phyloP scores from a whole-genome alignment of 2,329 filamentous ascomycete genomes.

The Leptographium lundbergii region DNA sequence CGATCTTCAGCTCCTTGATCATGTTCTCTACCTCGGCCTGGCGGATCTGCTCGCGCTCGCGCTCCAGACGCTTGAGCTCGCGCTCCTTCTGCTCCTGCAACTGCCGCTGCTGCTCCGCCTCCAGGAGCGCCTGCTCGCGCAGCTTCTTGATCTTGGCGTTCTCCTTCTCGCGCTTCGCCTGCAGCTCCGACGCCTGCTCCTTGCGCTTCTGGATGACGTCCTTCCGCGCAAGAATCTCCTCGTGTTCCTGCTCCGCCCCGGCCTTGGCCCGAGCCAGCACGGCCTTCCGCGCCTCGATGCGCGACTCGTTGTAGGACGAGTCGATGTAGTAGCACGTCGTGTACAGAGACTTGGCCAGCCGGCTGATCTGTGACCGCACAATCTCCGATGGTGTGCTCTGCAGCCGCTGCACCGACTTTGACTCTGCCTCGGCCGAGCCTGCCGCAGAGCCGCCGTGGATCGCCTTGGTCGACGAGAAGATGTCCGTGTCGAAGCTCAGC shows the following conservation, averaged over 20 bases:
- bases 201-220: conserved; percentile 94
- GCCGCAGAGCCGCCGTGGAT: conserved; percentile 71
- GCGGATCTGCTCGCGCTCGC: conserved; percentile 79
- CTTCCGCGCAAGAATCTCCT: conserved; percentile 72
- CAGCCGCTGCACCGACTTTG: conserved; percentile 77
- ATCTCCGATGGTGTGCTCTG: conserved; percentile 98
- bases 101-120: conserved; percentile 79
- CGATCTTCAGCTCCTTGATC: conserved; percentile 81
- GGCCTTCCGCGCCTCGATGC: conserved; percentile 63
- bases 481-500: conserved; percentile 93
- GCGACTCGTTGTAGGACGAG: conserved; percentile 71
- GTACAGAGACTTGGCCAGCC: conserved; percentile 81
- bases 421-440: conserved; percentile 78
- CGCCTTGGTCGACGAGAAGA: conserved; percentile 94
- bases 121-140: conserved; percentile 75
- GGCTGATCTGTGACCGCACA: conserved; percentile 84
- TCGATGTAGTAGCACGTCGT: conserved; percentile 95
- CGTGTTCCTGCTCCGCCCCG: conserved; percentile 85
- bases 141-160: conserved; percentile 79
- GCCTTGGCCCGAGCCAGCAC: conserved; percentile 72
- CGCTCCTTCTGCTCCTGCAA: conserved; percentile 88
- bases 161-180: conserved; percentile 83
- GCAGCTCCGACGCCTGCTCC: conserved; percentile 80
- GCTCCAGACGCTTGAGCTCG: conserved; percentile 72
- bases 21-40: conserved; percentile 91